Evolutionary conservation across 345 rosid genomes (phyloP), one percentile per base, ranked within the genome.

Genomic region (Aquilaria sinensis): DNA sequence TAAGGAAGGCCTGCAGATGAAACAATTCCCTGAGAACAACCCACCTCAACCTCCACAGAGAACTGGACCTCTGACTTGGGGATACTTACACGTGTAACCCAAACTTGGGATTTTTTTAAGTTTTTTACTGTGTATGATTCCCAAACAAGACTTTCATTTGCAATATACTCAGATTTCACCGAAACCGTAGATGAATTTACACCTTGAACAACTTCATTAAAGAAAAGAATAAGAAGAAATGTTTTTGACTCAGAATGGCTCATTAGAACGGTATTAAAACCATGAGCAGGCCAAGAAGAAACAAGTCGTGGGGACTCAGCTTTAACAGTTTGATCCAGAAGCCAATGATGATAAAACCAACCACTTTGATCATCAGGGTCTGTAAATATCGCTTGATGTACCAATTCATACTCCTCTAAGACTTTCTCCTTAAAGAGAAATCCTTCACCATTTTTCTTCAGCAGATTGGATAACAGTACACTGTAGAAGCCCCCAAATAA

Each of bases 301-400:
- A 76, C 73, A 56, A 94, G 89, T 54, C 61, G 67, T 64, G 97
- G 96, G 69, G 80, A 63, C 74, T 81, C 85, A 66, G 59, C 76
- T 68, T 73, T 79, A 69, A 85, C 81, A 56, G 97, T 90, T 75
- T 83, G 96, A 68, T 83, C 87, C 73, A 90, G 87, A 75, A 94
- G 93, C 97, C 99, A 94, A 65, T 70, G 95, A 83, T 90, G 95
- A 78, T 94, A 94, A 82, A 90, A 88, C 99, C 97, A 94, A 57
- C 90, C 97, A 65, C 99, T 86, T 80, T 90, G 97, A 71, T 90
- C 97, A 75, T 83, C 91, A 47, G 85, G 87, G 68, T 94, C 97
- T 0, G 93, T 90, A 68, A 88, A 90, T 70, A 90, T 72, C 48
- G 97, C 97, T 54, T 78, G 73, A 62, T 79, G 91, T 51, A 94